A percentile compares a stretch with the other conserved stretches of the same genome.
phyloP scores from a whole-genome alignment of 1,284 basidiomycete genomes.

The Acaromyces ingoldii region DNA sequence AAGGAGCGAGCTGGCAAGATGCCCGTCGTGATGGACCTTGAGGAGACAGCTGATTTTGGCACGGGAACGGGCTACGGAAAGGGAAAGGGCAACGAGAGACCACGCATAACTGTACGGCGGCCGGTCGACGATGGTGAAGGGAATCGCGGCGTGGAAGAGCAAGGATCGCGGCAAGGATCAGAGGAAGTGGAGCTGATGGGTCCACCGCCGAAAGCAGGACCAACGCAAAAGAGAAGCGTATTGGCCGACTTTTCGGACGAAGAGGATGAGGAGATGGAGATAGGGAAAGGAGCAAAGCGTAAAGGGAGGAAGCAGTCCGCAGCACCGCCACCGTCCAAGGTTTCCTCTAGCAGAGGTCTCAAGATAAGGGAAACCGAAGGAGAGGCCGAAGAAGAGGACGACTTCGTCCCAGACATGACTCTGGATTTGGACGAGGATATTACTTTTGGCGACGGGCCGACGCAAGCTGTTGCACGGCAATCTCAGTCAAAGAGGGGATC shows the following conservation, averaged over 20 bases:
- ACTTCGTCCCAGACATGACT: too few species aligned
- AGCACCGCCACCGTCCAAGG: neutral
- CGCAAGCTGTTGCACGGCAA: too few species aligned
- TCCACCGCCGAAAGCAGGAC: neutral
- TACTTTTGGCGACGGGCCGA: too few species aligned
- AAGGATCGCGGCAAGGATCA: neutral
- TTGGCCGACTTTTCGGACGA: neutral
- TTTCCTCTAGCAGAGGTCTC: neutral
- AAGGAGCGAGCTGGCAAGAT: neutral
- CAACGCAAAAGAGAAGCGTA: neutral
- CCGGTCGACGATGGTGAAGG: neutral
- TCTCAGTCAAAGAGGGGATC: too few species aligned
- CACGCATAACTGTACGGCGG: neutral
- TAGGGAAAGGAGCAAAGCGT: neutral
- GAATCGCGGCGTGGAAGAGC: too few species aligned
- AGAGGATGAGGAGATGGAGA: constrained; percentile 4
- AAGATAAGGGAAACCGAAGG: neutral
- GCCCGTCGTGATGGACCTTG: constrained; percentile 15
- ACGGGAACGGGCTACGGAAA: constrained; percentile 11
- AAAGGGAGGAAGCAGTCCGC: neutral
- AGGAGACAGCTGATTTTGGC: constrained; percentile 22
- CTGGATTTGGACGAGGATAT: too few species aligned
- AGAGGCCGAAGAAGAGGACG: constrained; percentile 5
- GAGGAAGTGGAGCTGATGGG: neutral
- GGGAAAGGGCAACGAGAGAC: too few species aligned